A percentile compares a stretch with the other conserved stretches of the same genome.
Evolutionary conservation across 2,329 filamentous ascomycete genomes (phyloP).

Genomic region (Akanthomyces lecanii): DNA sequence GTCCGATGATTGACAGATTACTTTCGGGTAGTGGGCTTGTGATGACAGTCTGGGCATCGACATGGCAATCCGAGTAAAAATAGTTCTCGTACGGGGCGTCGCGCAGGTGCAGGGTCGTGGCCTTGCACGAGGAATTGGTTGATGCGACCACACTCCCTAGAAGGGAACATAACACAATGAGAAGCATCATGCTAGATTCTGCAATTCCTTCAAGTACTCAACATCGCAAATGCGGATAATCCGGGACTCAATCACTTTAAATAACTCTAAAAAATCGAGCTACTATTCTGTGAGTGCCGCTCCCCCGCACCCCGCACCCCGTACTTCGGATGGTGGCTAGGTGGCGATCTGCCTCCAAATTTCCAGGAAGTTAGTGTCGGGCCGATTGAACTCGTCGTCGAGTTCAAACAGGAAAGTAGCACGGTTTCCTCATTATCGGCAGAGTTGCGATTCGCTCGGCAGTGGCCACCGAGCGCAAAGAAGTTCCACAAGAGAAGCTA

Average conservation of each 20-base stretch:
- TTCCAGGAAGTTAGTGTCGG: too few relatives aligned
- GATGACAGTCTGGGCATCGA: conserved; percentile 55
- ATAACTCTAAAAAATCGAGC: too few relatives aligned
- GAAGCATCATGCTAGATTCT: background rate
- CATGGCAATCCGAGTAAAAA: conserved; percentile 62
- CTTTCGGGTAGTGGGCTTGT: conserved; percentile 53
- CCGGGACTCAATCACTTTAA: background rate
- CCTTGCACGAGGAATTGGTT: conserved; percentile 1
- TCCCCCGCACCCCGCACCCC: too few relatives aligned
- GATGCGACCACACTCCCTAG: background rate
- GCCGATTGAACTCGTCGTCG: background rate
- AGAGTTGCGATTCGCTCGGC: background rate
- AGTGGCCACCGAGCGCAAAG: background rate
- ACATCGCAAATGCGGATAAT: background rate
- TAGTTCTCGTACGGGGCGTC: conserved; percentile 61
- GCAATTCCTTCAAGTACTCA: background rate
- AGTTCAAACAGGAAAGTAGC: background rate
- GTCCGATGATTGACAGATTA: conserved; percentile 51
- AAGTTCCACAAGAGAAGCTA: background rate
- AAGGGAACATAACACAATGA: background rate
- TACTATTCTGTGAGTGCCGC: too few relatives aligned
- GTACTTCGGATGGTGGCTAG: too few relatives aligned
- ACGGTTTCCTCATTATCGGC: background rate
- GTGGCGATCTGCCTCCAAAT: too few relatives aligned
- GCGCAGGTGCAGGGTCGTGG: conserved; percentile 34